Percentiles rank a stretch among this genome's conserved stretches.
phyloP scores from a whole-genome alignment of 352 stramenopile genomes.

The Globisporangium spiculum region DNA sequence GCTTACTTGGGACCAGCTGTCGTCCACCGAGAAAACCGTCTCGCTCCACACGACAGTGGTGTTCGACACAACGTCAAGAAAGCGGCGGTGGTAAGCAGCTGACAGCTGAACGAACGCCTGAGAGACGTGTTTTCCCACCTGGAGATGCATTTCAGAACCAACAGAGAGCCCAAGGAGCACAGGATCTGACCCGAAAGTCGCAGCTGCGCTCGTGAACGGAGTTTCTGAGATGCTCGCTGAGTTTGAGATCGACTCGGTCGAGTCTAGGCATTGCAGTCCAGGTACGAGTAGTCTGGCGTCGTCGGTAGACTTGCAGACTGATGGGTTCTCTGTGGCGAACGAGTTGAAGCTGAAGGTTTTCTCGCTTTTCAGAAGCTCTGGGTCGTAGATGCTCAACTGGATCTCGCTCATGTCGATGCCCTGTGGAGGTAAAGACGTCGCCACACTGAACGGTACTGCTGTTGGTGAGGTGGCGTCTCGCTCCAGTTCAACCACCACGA shows the following conservation, averaged over 20 bases:
- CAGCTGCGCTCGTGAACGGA: background rate
- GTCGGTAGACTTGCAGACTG: background rate
- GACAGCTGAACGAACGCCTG: background rate
- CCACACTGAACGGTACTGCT: background rate
- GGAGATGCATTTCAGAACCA: background rate
- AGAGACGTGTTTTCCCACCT: background rate
- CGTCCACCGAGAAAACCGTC: background rate
- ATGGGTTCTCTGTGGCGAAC: background rate
- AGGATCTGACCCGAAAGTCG: background rate
- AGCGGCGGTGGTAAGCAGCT: background rate
- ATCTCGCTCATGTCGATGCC: background rate
- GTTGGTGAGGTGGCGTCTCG: background rate
- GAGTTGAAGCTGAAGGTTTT: background rate
- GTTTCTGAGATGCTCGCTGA: background rate
- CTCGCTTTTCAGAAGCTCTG: background rate
- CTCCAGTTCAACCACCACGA: background rate
- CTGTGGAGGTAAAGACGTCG: background rate
- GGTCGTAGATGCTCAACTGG: background rate
- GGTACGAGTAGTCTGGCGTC: background rate
- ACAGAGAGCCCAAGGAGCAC: background rate
- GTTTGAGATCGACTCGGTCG: background rate
- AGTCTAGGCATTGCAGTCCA: background rate
- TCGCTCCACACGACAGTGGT: background rate
- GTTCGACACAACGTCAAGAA: background rate
- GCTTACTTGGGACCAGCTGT: background rate